Conservation (phyloP, 352 stramenopile genomes). For the Phytopythium helicoides region DNA sequence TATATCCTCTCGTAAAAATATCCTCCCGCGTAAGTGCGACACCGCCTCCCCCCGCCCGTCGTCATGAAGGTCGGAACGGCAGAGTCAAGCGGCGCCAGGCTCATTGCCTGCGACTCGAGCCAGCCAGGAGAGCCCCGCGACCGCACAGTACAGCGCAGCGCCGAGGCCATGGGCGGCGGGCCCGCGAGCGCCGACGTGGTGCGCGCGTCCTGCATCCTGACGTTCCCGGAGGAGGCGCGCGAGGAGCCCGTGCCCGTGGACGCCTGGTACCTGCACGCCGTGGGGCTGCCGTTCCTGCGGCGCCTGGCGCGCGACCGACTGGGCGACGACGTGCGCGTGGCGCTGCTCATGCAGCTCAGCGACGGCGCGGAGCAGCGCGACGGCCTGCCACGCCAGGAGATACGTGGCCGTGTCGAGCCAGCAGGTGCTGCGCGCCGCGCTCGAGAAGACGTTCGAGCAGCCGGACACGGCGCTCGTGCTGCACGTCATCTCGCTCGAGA, state of each 20-base stretch:
- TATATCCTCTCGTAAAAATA: too few species aligned
- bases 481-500: conserved; percentile 67
- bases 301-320: conserved; percentile 69
- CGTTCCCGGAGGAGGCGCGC: conserved; percentile 65
- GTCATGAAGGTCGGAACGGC: too few species aligned
- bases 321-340: conserved; percentile 53
- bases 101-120: too few species aligned
- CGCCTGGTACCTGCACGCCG: conserved; percentile 76
- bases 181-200: conserved; percentile 68
- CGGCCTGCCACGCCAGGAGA: conserved; percentile 27
- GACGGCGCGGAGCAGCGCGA: too few species aligned
- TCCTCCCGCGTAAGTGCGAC: too few species aligned
- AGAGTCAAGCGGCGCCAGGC: too few species aligned
- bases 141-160: background rate
- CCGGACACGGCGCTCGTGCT: conserved; percentile 64
- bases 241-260: conserved; percentile 81
- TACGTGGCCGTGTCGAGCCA: conserved; percentile 67
- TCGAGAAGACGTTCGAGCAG: conserved; percentile 66
- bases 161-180: conserved; percentile 56
- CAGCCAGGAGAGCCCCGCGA: background rate
- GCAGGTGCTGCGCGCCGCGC: conserved; percentile 41
- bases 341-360: conserved; percentile 52
- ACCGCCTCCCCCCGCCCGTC: too few species aligned
- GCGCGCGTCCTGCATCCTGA: conserved; percentile 79
- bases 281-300: conserved; percentile 68